A percentile compares a stretch with the other conserved stretches of the same genome.
phyloP scores from a whole-genome alignment of 78 protist genomes.

The Isochrysis galbana region DNA sequence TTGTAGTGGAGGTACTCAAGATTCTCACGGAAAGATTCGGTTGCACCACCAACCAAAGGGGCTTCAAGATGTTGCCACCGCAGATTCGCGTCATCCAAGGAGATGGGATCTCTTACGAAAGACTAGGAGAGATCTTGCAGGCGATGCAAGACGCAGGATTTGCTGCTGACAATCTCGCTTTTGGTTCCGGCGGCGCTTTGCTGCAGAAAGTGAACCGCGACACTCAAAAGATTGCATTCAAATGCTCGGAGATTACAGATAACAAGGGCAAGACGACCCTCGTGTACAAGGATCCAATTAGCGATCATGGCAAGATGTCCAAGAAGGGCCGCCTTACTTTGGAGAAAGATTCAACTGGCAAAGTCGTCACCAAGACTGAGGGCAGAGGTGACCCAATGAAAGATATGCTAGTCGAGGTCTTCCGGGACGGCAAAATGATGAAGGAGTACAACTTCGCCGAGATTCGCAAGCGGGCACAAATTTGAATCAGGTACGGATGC shows the following conservation, averaged over 20 bases:
- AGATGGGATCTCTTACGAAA: conserved; percentile 46
- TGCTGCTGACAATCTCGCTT: conserved; percentile 27
- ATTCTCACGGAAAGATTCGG: too few species aligned
- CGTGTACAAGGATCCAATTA: conserved; percentile 59
- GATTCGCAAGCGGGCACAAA: too few species aligned
- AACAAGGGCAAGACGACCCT: not conserved
- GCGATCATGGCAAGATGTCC: conserved; percentile 51
- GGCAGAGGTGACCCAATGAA: too few species aligned
- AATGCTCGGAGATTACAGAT: conserved; percentile 35
- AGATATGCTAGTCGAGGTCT: too few species aligned
- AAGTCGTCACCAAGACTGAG: too few species aligned
- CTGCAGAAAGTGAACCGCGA: conserved; percentile 55
- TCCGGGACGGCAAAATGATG: too few species aligned
- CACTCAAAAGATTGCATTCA: conserved; percentile 48
- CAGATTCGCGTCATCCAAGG: conserved; percentile 50
- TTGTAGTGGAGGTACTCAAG: conserved; percentile 24
- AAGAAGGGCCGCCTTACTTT: conserved; percentile 38
- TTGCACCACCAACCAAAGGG: too few species aligned
- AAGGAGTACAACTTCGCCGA: too few species aligned
- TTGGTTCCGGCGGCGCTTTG: conserved; percentile 58
- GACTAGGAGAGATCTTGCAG: not conserved
- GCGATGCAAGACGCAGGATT: not conserved
- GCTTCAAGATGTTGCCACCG: not conserved
- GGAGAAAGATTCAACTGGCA: too few species aligned
- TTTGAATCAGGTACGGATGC: too few species aligned